Percentiles rank a stretch among this genome's conserved stretches.
Conservation (phyloP, 75 land plant species). For the Isoetes taiwanensis region DNA sequence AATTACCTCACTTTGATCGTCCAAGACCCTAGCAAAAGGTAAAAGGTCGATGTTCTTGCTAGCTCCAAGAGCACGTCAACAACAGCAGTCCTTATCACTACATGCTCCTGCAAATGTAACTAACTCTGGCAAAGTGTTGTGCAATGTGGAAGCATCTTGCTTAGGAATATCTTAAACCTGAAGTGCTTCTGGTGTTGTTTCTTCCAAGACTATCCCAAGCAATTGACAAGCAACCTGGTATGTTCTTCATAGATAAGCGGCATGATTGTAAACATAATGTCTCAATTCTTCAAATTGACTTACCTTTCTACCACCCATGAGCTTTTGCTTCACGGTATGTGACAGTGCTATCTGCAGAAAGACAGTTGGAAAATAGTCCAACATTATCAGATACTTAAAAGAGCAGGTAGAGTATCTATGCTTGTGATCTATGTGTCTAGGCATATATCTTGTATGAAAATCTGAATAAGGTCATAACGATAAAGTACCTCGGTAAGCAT, state of each 20-base stretch:
- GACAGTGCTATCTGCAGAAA: slow-evolving; percentile 63
- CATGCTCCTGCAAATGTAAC: slow-evolving; percentile 45
- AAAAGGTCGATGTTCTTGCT: slow-evolving; percentile 71
- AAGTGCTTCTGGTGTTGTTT: slow-evolving; percentile 66
- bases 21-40: slow-evolving; percentile 79
- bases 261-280: neutral
- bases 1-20: slow-evolving; percentile 82
- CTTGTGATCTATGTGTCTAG: no score
- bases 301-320: slow-evolving; percentile 82
- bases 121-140: no score
- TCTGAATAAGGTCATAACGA: neutral
- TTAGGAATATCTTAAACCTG: slow-evolving; percentile 31
- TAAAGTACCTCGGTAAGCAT: slow-evolving; percentile 17
- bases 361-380: no score
- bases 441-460: no score
- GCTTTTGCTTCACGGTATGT: slow-evolving; percentile 62
- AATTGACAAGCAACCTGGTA: slow-evolving; percentile 77
- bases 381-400: no score
- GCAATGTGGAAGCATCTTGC: neutral
- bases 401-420: no score
- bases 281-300: neutral
- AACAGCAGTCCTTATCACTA: slow-evolving; percentile 67
- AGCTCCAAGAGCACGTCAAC: slow-evolving; percentile 73
- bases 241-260: neutral
- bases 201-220: slow-evolving; percentile 80